phyloP scores from a whole-genome alignment of 2,329 filamentous ascomycete genomes.

The Elsinoe australis region DNA sequence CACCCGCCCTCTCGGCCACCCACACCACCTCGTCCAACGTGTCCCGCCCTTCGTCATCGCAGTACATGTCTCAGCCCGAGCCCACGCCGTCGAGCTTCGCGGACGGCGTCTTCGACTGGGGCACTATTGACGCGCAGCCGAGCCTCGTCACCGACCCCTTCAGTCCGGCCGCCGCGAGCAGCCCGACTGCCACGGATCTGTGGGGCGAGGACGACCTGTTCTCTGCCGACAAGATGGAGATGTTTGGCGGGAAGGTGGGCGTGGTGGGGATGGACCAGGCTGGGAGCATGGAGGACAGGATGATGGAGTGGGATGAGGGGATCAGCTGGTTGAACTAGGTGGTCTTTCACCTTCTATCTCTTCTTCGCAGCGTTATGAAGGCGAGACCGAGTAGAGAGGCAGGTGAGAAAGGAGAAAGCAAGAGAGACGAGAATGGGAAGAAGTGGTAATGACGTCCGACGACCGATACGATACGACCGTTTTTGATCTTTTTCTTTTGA shows the following conservation, averaged over 20 bases:
- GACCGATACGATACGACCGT: not conserved
- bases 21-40: not conserved
- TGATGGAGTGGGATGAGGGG: slow-evolving; percentile 9
- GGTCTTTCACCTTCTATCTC: too few relatives aligned
- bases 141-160: slow-evolving; percentile 15
- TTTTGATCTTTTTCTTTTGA: not conserved
- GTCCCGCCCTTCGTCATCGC: not conserved
- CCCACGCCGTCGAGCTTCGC: slow-evolving; percentile 15
- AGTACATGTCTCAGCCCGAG: slow-evolving; percentile 1
- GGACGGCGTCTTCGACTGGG: slow-evolving; percentile 19
- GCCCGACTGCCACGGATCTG: slow-evolving; percentile 12
- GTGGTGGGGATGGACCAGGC: slow-evolving; percentile 4
- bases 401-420: not conserved
- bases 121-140: slow-evolving; percentile 20
- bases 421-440: not conserved
- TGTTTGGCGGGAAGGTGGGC: slow-evolving; percentile 1
- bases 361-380: not conserved
- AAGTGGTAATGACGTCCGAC: slow-evolving; percentile 2
- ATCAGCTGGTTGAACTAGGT: slow-evolving; percentile 15
- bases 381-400: not conserved
- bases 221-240: not conserved
- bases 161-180: slow-evolving; percentile 16
- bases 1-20: slow-evolving; percentile 2
- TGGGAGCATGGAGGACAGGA: not conserved
- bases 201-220: slow-evolving; percentile 14